Evolutionary conservation across 805 yeast genomes (phyloP).

Genomic region (Nakazawaea wyomingensis): DNA sequence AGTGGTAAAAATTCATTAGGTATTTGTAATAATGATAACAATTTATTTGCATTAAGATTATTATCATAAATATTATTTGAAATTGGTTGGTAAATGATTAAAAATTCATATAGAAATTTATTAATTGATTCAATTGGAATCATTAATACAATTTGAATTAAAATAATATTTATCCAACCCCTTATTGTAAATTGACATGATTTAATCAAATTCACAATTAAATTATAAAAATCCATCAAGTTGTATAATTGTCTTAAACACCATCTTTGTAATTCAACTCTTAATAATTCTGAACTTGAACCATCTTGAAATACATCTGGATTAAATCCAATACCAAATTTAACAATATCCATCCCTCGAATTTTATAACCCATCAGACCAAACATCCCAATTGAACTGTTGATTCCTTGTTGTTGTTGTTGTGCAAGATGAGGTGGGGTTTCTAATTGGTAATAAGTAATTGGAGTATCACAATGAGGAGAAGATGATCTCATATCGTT

Average conservation of each 20-base stretch:
- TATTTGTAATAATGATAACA: too few relatives aligned
- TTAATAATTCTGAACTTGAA: not conserved
- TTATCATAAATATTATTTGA: too few relatives aligned
- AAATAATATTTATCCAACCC: too few relatives aligned
- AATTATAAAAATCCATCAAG: not conserved
- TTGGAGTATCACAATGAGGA: not conserved
- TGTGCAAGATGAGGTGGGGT: too few relatives aligned
- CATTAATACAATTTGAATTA: too few relatives aligned
- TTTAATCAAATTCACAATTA: not conserved
- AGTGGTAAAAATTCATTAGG: too few relatives aligned
- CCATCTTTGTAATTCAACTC: not conserved
- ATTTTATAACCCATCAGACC: constrained; percentile 1
- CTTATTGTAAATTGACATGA: too few relatives aligned
- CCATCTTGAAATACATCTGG: not conserved
- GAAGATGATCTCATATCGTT: not conserved
- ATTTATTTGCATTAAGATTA: too few relatives aligned
- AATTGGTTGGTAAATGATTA: too few relatives aligned
- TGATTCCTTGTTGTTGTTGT: too few relatives aligned
- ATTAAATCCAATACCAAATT: constrained; percentile 3
- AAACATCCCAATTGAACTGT: not conserved
- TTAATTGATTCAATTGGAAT: too few relatives aligned
- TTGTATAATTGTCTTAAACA: not conserved
- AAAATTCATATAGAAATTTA: too few relatives aligned
- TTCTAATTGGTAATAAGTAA: not conserved
- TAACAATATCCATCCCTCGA: constrained; percentile 1